These are phyloP conservation scores for Jamesozyma spencerorum DNA, from an alignment of 805 yeast species.

Conservation along the genomic window DNA sequence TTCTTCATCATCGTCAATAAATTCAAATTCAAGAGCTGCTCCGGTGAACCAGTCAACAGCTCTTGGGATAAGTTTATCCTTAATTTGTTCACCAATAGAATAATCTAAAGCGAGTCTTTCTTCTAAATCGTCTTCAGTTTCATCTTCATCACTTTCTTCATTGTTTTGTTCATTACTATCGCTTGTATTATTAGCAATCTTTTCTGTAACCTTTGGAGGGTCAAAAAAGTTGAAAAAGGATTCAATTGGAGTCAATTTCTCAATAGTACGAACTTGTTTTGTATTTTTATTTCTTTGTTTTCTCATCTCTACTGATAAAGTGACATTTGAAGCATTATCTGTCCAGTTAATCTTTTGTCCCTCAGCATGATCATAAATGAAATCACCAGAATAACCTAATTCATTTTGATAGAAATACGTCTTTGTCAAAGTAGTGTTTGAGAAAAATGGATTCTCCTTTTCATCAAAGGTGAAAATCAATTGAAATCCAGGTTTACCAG, in stretches of 20 bases:
- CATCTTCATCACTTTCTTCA: slow-evolving; percentile 43
- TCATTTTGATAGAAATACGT: slow-evolving; percentile 91
- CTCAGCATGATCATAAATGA: slow-evolving; percentile 93
- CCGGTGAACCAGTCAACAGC: slow-evolving; percentile 99
- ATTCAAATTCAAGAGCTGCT: slow-evolving; percentile 76
- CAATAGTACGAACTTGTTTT: slow-evolving; percentile 91
- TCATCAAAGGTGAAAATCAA: slow-evolving; percentile 70
- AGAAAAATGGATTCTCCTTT: slow-evolving; percentile 59
- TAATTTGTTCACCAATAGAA: slow-evolving; percentile 90
- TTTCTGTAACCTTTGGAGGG: slow-evolving; percentile 65
- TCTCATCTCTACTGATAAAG: slow-evolving; percentile 82
- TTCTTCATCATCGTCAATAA: slow-evolving; percentile 51
- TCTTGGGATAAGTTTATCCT: slow-evolving; percentile 90
- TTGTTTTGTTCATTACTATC: slow-evolving; percentile 37
- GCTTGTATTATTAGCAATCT: slow-evolving; percentile 30
- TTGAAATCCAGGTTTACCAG: slow-evolving; percentile 68
- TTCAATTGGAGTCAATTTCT: slow-evolving; percentile 87
- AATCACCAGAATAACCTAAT: slow-evolving; percentile 90
- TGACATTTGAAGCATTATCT: slow-evolving; percentile 70
- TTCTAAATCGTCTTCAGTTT: slow-evolving; percentile 65
- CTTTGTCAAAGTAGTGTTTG: slow-evolving; percentile 64
- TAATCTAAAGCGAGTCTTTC: slow-evolving; percentile 83
- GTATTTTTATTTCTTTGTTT: slow-evolving; percentile 96
- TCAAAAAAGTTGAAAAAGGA: slow-evolving; percentile 93
- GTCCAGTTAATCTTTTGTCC: slow-evolving; percentile 78